Evolutionary conservation across 108 stramenopile species (phyloP), one percentile per base, ranked within the genome.

Genomic region (Nannochloropsis granulata): DNA sequence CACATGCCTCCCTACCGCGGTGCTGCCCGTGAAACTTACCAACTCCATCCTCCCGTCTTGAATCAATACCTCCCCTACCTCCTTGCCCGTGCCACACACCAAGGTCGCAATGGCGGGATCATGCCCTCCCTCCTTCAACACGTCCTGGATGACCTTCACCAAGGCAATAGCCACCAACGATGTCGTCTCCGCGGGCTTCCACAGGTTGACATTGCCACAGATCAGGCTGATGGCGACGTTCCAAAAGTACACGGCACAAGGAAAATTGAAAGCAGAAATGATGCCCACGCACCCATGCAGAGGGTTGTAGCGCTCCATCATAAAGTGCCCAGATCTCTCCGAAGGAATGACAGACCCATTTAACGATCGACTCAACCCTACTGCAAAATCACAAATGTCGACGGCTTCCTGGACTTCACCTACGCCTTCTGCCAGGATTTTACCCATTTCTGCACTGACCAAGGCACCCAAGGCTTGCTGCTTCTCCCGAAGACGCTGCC

Each of bases 211-310:
- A 84, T 90, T 90, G 26, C 89, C 89, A 44, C 83, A 83, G 12
- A 86, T 46, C 34, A 90, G 42, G 23, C 84, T 85, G 25, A 90
- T 25, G 42, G 87, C 81, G 42, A 85, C 24, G 87, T 90, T 90
- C 89, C 89, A 90, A 43, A 84, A 84, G 23, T 83, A 84, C 24
- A 90, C 89, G 43, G 89, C 89, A 14, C 25, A 23, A 26, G 89
- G 89, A 43, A 90, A 90, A 85, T 90, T 90, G 87, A 88, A 90
- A 43, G 89, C 89, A 26, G 89, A 81, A 83, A 90, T 84, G 84
- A 90, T 88, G 83, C 84, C 89, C 16, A 87, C 78, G 24, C 25
- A 79, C 24, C 89, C 89, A 16, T 71, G 56, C 24, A 90, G 45
- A 13, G 89, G 89, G 43, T 90, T 90, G 80, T 84, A 90, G 7